Conservation (phyloP, 768 basidiomycete genomes). For the Mycena crocata region DNA sequence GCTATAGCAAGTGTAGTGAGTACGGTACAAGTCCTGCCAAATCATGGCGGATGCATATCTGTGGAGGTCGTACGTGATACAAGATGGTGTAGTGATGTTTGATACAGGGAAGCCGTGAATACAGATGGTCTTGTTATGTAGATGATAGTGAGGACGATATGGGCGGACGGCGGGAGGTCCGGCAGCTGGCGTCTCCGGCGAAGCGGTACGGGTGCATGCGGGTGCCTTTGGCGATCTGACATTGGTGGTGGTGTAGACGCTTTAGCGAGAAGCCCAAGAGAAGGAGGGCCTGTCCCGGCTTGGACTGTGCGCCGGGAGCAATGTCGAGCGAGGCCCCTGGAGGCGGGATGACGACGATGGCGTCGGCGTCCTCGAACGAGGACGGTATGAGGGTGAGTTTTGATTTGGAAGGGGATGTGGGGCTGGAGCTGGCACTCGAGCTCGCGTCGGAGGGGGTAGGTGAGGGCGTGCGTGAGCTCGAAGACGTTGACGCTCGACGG, state of each 20-base stretch:
- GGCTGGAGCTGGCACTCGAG: slow-evolving; percentile 33
- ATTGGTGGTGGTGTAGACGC: slow-evolving; percentile 16
- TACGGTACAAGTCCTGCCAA: too few relatives aligned
- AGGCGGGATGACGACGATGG: slow-evolving; percentile 50
- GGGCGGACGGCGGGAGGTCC: slow-evolving; percentile 7
- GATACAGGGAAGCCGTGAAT: slow-evolving; percentile 5
- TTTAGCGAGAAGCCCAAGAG: slow-evolving; percentile 14
- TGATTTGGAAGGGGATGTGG: slow-evolving; percentile 36
- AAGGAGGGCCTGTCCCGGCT: slow-evolving; percentile 12
- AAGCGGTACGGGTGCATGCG: slow-evolving; percentile 26
- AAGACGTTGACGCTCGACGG: slow-evolving; percentile 46
- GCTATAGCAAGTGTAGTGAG: too few relatives aligned
- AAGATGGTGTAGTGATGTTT: slow-evolving; percentile 4
- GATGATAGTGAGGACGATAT: neutral
- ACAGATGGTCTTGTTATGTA: slow-evolving; percentile 4
- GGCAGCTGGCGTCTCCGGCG: neutral
- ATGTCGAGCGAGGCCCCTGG: slow-evolving; percentile 1
- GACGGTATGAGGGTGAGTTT: slow-evolving; percentile 62
- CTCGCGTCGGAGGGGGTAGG: slow-evolving; percentile 42
- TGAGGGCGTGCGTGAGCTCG: slow-evolving; percentile 54
- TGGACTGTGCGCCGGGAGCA: neutral
- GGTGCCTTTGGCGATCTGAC: slow-evolving; percentile 19
- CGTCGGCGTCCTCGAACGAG: slow-evolving; percentile 63
- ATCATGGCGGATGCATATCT: too few relatives aligned
- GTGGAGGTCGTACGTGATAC: slow-evolving; percentile 20